Percentiles rank a stretch among this genome's conserved stretches.
These are phyloP conservation scores for Suillus plorans DNA, from an alignment of 768 basidiomycete species.

Conservation along the genomic window DNA sequence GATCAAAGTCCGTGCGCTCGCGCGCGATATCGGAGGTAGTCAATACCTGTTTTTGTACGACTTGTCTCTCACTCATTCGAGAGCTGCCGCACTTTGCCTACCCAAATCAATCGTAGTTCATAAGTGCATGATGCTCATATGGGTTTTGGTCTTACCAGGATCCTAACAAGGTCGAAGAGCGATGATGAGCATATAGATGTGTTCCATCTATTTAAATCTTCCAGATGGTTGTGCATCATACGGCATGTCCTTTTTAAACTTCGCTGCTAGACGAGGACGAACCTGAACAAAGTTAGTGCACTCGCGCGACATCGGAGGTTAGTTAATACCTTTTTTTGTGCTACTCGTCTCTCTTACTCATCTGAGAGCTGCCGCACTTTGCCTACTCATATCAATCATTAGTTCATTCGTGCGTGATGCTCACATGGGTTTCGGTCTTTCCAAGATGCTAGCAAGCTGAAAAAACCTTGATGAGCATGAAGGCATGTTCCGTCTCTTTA, in stretches of 20 bases:
- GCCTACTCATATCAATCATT: background rate
- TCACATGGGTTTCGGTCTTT: background rate
- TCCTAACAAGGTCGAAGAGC: background rate
- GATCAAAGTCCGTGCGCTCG: too few species aligned
- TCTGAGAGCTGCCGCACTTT: too few species aligned
- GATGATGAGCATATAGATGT: background rate
- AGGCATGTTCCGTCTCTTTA: background rate
- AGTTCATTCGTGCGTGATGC: background rate
- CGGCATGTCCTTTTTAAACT: background rate
- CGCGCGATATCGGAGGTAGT: too few species aligned
- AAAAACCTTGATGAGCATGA: background rate
- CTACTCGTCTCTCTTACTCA: too few species aligned
- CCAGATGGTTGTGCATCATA: background rate
- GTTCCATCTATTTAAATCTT: background rate
- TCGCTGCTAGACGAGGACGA: too few species aligned
- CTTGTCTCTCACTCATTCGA: too few species aligned
- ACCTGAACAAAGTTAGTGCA: too few species aligned
- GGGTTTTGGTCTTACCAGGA: background rate
- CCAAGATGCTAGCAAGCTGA: background rate
- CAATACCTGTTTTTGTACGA: too few species aligned
- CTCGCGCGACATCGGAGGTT: too few species aligned
- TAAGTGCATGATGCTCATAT: background rate
- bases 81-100: background rate
- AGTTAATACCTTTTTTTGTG: too few species aligned
- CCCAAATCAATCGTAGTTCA: background rate